Evolutionary conservation across 805 yeast species (phyloP).

Genomic region (Sugiyamaella floridensis): DNA sequence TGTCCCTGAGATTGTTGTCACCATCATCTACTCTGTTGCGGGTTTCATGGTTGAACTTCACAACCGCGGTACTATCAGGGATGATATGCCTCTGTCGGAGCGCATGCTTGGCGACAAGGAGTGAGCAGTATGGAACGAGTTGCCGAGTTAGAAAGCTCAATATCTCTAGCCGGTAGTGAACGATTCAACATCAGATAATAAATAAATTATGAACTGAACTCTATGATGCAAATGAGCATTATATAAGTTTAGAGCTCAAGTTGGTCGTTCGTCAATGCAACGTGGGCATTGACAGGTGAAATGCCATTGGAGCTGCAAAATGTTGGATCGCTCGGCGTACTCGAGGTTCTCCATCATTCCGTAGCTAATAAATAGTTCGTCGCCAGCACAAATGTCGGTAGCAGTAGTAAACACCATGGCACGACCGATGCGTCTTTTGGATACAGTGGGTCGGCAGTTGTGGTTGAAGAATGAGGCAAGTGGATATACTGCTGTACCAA

Average conservation of each 20-base stretch:
- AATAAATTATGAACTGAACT: too few relatives aligned
- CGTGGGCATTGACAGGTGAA: constrained; percentile 48
- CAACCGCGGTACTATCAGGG: not conserved
- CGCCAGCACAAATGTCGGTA: constrained; percentile 36
- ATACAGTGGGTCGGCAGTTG: constrained; percentile 51
- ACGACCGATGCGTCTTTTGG: constrained; percentile 37
- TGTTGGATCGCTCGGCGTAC: constrained; percentile 36
- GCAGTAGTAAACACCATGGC: constrained; percentile 39
- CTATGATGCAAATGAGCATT: too few relatives aligned
- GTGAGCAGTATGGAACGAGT: too few relatives aligned
- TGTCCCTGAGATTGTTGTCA: constrained; percentile 79
- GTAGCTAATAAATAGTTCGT: constrained; percentile 55
- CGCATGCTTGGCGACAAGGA: too few relatives aligned
- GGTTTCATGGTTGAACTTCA: constrained; percentile 9
- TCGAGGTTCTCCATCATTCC: constrained; percentile 44
- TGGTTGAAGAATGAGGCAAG: constrained; percentile 64
- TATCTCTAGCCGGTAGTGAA: too few relatives aligned
- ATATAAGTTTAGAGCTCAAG: too few relatives aligned
- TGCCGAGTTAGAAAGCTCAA: too few relatives aligned
- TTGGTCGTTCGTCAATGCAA: constrained; percentile 28
- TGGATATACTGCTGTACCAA: constrained; percentile 56
- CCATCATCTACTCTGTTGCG: constrained; percentile 15
- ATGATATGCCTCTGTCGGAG: too few relatives aligned
- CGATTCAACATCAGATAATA: too few relatives aligned
- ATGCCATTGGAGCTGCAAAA: constrained; percentile 50